Conservation (phyloP, 768 basidiomycete genomes). For the Sarcomyxa edulis region DNA sequence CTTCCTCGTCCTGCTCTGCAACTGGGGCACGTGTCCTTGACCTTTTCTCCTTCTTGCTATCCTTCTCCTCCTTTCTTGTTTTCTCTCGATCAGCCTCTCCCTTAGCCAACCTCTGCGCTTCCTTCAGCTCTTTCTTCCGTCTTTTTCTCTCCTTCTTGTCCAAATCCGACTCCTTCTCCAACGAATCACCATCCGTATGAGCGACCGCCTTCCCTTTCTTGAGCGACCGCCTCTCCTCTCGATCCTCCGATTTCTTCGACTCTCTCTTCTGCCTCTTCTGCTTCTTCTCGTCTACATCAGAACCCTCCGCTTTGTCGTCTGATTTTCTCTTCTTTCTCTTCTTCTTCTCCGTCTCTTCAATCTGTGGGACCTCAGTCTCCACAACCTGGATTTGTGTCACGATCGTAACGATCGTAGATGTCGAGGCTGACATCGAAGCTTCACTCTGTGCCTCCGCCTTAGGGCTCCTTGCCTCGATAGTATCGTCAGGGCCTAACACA, state of each 20-base stretch:
- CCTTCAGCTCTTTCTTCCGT: slow-evolving; percentile 9
- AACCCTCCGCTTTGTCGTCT: neutral
- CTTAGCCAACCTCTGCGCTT: neutral
- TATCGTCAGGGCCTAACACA: slow-evolving; percentile 45
- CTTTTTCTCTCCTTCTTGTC: slow-evolving; percentile 1
- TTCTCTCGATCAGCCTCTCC: slow-evolving; percentile 1
- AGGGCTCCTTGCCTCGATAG: slow-evolving; percentile 12
- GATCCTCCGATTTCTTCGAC: slow-evolving; percentile 1
- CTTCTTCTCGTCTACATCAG: slow-evolving; percentile 1
- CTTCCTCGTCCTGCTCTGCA: slow-evolving; percentile 1
- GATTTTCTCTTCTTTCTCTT: neutral
- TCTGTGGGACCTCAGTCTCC: neutral
- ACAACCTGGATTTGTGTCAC: neutral
- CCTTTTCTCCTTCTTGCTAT: neutral
- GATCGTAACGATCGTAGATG: neutral
- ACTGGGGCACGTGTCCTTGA: too few species aligned
- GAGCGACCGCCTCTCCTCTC: slow-evolving; percentile 7
- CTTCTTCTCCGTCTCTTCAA: neutral
- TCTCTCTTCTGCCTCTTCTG: slow-evolving; percentile 4
- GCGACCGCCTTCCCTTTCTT: slow-evolving; percentile 3
- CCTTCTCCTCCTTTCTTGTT: neutral
- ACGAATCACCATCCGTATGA: too few species aligned
- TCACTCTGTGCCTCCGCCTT: neutral
- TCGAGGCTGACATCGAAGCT: neutral
- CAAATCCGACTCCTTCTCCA: slow-evolving; percentile 1